Evolutionary conservation across 352 stramenopile genomes (phyloP).

Genomic region (Phytophthora europaea): DNA sequence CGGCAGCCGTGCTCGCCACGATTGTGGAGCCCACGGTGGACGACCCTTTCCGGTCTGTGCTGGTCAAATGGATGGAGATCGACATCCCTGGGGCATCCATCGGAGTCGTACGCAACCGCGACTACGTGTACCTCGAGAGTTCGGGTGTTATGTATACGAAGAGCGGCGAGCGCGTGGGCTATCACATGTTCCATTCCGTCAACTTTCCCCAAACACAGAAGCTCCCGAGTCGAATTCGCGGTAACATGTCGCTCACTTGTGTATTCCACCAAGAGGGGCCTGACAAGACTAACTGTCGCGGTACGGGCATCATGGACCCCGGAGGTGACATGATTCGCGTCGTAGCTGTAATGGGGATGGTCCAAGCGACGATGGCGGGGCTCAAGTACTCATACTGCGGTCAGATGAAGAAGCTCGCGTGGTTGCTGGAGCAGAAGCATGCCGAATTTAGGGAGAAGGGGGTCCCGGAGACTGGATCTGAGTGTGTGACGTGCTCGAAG

Average conservation of each 20-base stretch:
- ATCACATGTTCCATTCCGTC: conserved; percentile 38
- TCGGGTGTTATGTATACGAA: conserved; percentile 12
- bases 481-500: conserved; percentile 32
- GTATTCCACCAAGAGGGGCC: conserved; percentile 41
- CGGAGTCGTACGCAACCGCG: conserved; percentile 29
- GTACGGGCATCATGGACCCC: conserved; percentile 29
- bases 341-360: conserved; percentile 21
- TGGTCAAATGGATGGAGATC: conserved; percentile 50
- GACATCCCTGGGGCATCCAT: conserved; percentile 9
- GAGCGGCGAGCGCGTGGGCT: conserved; percentile 30
- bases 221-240: conserved; percentile 31
- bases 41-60: conserved; percentile 46
- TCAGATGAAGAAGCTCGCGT: conserved; percentile 47
- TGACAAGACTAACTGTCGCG: conserved; percentile 26
- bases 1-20: conserved; percentile 50
- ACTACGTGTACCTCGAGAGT: conserved; percentile 40
- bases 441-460: conserved; percentile 6
- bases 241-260: conserved; percentile 51
- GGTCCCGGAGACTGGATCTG: background rate
- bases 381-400: conserved; percentile 45
- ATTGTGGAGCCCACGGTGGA: conserved; percentile 49
- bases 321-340: conserved; percentile 29
- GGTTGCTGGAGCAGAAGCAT: conserved; percentile 31
- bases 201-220: conserved; percentile 30
- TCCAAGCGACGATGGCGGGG: conserved; percentile 25